Conservation (phyloP, 208 protist genomes). For the Balamuthia mandrillaris region DNA sequence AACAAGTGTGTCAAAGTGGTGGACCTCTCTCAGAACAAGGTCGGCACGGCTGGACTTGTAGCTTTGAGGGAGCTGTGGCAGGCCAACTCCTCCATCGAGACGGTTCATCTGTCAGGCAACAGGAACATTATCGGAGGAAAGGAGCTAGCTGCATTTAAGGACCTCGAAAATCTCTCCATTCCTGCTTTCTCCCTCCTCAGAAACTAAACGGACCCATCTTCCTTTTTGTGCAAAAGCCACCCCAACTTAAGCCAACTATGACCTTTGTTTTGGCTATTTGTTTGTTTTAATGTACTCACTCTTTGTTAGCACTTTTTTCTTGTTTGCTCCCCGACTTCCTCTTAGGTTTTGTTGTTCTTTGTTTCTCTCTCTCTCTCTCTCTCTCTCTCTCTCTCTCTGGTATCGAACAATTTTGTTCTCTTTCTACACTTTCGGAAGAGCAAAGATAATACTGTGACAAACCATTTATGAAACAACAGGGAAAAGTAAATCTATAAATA, state of each 20-base stretch:
- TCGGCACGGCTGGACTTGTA: not conserved
- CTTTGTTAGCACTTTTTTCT: not conserved
- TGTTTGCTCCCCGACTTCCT: not conserved
- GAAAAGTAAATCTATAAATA: no score
- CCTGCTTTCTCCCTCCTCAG: not conserved
- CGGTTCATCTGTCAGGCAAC: constrained; percentile 4
- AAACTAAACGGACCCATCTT: not conserved
- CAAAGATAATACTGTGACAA: no score
- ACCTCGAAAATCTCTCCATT: constrained; percentile 21
- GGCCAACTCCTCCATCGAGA: not conserved
- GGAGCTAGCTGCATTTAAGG: not conserved
- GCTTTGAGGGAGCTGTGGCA: not conserved
- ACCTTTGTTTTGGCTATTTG: not conserved
- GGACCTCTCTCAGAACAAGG: not conserved
- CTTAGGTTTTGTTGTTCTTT: no score
- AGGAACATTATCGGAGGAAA: not conserved
- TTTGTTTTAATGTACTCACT: not conserved
- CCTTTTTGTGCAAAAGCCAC: not conserved
- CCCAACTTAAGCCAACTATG: not conserved
- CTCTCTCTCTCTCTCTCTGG: no score
- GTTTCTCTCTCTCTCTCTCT: no score
- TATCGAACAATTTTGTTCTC: no score
- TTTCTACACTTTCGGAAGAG: no score
- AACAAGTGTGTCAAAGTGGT: not conserved
- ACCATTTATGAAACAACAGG: no score